Base-by-base conservation (phyloP, 176 grass and related monocot species). In the Typha latifolia region DNA sequence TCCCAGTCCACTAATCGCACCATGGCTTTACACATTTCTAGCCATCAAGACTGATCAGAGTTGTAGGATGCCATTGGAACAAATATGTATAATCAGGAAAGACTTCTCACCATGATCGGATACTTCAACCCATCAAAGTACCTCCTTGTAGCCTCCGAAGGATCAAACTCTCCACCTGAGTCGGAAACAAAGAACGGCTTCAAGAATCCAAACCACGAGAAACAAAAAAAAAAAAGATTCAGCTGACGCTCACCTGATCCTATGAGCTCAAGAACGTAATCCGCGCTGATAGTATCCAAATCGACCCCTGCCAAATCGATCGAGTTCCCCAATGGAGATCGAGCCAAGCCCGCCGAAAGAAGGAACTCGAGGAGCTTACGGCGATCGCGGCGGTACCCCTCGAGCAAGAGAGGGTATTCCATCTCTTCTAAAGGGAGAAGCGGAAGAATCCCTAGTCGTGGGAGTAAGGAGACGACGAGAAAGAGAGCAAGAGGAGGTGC, bases 201-300 rank as follows among this genome's bases (percentile, higher is more conserved):
- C 79, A 78, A 73, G 12, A 51, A 74, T 2, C 15, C 48, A 7
- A 75, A 48, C 14, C 47, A 53, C 12, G 12, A 14, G n/a, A 59
- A 19, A 76, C 27, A 29, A 29, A 27, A 59, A 18, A 76, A 69
- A 70, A 12, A 21, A 57, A 72, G 0, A 11, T 4, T 19, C 9
- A 64, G 16, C 3, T 47, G 20, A 12, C 53, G 16, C 7, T 48
- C 83, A 96, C 85, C 88, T 22, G 78, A 82, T 61, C 79, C 67
- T 49, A 96, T 51, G 82, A 85, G 91, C 55, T 88, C 77, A 34
- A 96, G 74, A 34, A 84, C 82, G 61, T 91, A 89, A 79, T 91
- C 82, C 62, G 80, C 80, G 80, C 84, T 91, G 62, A 96, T 62
- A 51, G 63, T 53, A 69, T 91, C 88, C 72, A 91, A 82, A 77